Base-by-base conservation (phyloP, 1,139 yeast genomes). In the Petasospora rhodanensis region DNA sequence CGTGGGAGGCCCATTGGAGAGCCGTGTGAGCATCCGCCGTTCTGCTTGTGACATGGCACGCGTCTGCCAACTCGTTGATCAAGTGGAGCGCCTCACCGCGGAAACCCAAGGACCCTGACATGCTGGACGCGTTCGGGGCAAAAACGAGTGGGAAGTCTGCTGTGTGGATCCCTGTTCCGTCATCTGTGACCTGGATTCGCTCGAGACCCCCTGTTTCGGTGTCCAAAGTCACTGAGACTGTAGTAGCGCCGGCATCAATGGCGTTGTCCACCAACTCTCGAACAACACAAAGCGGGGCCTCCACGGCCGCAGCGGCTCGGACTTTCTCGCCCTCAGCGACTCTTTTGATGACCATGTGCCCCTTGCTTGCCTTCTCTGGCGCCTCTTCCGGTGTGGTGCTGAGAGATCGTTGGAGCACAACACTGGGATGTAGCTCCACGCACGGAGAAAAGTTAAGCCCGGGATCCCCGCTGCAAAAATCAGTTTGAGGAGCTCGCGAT, bases 61-160 rank as follows among this genome's bases (percentile, higher is more conserved):
- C 12, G 19, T n/a, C n/a, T n/a, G 24, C 14, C 12, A 29, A 7
- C 9, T 24, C 15, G 4, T 19, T 9, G 14, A 23, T 23, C 20
- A 19, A 19, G 15, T 23, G 32, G 15, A 29, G 27, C 8, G 27
- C 32, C 16, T 29, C 27, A 2, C 32, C 32, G 10, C 27, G 25
- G 27, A 23, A 29, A 16, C 32, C 32, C 23, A 29, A 24, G 12
- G 12, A 22, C 7, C 7, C 18, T n/a, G 16, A 18, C 13, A 18
- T 26, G n/a, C 23, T 18, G 17, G 29, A 14, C 12, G 29, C 22
- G 6, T 17, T 6, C 5, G 22, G 12, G 23, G 18, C 22, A 26
- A 26, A 26, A 18, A 26, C 23, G 18, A 20, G 23, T 6, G 16
- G 12, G 10, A 5, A 6, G 20, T 26, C 29, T 4, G 18, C 23